Evolutionary conservation across 176 grass and related monocot genomes (phyloP).

Genomic region (Hsuehochloa calcarea): DNA sequence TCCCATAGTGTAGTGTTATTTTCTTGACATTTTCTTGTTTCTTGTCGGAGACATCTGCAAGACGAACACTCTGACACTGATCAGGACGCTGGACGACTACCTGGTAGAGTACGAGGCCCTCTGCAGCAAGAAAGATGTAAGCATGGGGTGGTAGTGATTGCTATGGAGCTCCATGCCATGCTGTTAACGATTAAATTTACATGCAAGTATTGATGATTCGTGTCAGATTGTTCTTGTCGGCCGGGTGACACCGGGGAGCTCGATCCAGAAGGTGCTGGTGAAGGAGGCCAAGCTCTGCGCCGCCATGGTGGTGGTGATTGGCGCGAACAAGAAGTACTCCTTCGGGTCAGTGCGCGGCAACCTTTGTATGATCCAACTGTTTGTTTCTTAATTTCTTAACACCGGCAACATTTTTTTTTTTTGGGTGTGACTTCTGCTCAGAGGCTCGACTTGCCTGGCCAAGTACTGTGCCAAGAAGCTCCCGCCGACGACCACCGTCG

Average conservation of each 20-base stretch:
- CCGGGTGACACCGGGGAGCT: conserved; percentile 74
- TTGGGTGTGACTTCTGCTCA: conserved; percentile 28
- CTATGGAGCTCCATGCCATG: not conserved
- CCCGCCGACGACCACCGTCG: conserved; percentile 64
- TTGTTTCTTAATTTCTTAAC: conserved; percentile 27
- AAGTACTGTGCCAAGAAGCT: conserved; percentile 95
- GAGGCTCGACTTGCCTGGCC: conserved; percentile 63
- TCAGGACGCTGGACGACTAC: conserved; percentile 78
- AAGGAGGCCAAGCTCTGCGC: conserved; percentile 86
- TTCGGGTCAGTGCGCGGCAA: conserved; percentile 61
- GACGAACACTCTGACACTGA: conserved; percentile 65
- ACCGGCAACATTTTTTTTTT: not conserved
- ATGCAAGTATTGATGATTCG: conserved; percentile 2
- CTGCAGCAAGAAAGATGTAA: conserved; percentile 76
- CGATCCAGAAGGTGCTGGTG: conserved; percentile 77
- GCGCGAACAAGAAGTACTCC: conserved; percentile 75
- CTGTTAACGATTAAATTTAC: conserved; percentile 7
- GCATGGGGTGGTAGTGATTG: conserved; percentile 9
- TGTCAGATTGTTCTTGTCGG: conserved; percentile 77
- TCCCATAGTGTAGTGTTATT: not conserved
- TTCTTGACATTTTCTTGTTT: not conserved
- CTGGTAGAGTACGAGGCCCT: conserved; percentile 64
- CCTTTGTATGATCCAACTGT: conserved; percentile 48
- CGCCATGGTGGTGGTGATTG: conserved; percentile 72
- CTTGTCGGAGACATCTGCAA: conserved; percentile 55